A percentile compares a stretch with the other conserved stretches of the same genome.
Conservation (phyloP, 768 basidiomycete genomes). For the Gloeostereum incarnatum region DNA sequence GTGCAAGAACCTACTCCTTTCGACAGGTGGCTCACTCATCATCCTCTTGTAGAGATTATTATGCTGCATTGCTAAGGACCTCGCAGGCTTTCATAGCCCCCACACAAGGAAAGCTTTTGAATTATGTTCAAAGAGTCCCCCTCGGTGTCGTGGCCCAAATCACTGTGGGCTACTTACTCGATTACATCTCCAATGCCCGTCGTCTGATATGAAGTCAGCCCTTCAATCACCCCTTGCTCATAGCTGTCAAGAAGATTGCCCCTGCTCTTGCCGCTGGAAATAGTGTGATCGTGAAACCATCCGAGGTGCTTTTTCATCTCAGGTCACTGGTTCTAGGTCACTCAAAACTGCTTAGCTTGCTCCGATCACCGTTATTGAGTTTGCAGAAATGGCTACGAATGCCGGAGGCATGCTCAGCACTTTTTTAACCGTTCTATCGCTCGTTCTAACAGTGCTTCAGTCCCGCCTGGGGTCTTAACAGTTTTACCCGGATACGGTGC, state of each 20-base stretch:
- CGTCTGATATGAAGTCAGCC: constrained; percentile 33
- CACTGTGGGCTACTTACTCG: constrained; percentile 37
- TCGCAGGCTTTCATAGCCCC: constrained; percentile 64
- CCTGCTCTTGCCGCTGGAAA: constrained; percentile 82
- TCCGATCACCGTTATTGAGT: constrained; percentile 72
- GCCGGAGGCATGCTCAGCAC: constrained; percentile 52
- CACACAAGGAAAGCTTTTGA: constrained; percentile 70
- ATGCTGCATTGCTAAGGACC: constrained; percentile 64
- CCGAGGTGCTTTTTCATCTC: constrained; percentile 37
- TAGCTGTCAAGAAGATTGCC: constrained; percentile 83
- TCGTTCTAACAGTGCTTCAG: constrained; percentile 22
- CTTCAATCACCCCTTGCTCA: constrained; percentile 86
- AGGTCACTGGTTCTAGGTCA: neutral
- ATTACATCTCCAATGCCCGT: neutral
- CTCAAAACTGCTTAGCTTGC: constrained; percentile 38
- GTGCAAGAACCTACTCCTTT: constrained; percentile 12
- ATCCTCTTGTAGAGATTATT: constrained; percentile 52
- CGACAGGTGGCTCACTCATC: neutral
- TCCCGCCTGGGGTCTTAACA: constrained; percentile 68
- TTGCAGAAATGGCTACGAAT: constrained; percentile 51
- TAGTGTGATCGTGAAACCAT: constrained; percentile 75
- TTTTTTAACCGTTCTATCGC: neutral
- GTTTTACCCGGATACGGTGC: constrained; percentile 68
- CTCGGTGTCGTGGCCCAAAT: constrained; percentile 88
- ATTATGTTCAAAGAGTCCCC: constrained; percentile 72